Base-by-base conservation (phyloP, 192 early-diverging fungal genomes). In the Backusella macrospora region DNA sequence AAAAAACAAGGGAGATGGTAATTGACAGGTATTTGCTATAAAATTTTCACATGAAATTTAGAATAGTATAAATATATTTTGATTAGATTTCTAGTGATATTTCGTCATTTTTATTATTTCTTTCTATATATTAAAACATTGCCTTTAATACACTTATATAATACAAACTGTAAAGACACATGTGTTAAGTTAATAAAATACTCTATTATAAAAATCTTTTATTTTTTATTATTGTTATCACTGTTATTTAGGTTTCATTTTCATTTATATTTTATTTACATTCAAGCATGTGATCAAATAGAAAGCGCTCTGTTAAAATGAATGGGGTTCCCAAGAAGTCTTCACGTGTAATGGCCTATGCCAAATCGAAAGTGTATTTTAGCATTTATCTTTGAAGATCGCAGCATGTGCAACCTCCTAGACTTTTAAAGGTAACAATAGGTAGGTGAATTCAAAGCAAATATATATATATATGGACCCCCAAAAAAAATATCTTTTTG, bases 301-400 rank as follows among this genome's bases (percentile, higher is more conserved):
- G 8, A 4, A 59, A 59, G 3, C 12, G 26, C 4, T 59, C 12
- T 23, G 26, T 12, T 59, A 23, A 59, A 59, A 59, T 59, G 18
- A 59, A 59, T 59, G 52, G 52, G 52, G 52, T 59, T 59, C 52
- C 52, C 52, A 59, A 59, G 18, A 59, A 26, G 52, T 59, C 52
- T 59, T 59, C 52, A 59, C 52, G 52, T 59, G 52, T 59, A n/a
- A 21, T 26, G 21, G 4, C 26, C 52, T 59, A 23, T 23, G 52
- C 52, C 52, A 59, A 59, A 59, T 59, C 21, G 10, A 59, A 59
- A 12, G 52, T 23, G 49, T 18, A 2, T 52, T 52, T 52, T 52
- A 52, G 21, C 23, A 3, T 59, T 59, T 59, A 59, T 59, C 52
- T 59, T 59, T 59, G 52, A 9, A 59, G 52, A 59, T 59, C 52